A percentile compares a stretch with the other conserved stretches of the same genome.
phyloP scores from a whole-genome alignment of 1,284 basidiomycete species.

The Trichosporon asahii region DNA sequence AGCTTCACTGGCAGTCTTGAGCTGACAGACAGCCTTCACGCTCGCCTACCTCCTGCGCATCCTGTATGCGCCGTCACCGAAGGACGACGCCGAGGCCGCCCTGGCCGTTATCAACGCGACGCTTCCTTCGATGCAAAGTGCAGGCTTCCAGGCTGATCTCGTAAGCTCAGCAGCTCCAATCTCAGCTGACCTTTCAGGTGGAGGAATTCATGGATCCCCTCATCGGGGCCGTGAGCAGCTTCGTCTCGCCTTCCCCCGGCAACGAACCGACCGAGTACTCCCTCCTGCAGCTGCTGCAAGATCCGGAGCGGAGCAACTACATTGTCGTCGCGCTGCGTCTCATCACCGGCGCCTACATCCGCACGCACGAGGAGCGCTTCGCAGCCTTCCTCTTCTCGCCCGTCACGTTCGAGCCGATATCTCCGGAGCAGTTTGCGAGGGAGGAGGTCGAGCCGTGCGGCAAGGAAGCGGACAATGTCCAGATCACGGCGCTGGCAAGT shows the following conservation, averaged over 20 bases:
- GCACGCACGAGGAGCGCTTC: constrained; percentile 62
- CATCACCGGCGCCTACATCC: constrained; percentile 76
- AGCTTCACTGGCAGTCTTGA: constrained; percentile 27
- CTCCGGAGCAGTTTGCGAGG: constrained; percentile 66
- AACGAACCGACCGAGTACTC: constrained; percentile 49
- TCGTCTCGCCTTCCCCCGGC: constrained; percentile 33
- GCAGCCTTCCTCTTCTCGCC: constrained; percentile 72
- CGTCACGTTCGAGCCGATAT: constrained; percentile 61
- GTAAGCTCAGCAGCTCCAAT: background rate
- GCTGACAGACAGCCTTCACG: constrained; percentile 58
- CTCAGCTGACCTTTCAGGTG: constrained; percentile 29
- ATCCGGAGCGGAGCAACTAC: constrained; percentile 46
- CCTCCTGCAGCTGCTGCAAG: constrained; percentile 44
- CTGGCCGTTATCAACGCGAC: constrained; percentile 60
- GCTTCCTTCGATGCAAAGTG: constrained; percentile 58
- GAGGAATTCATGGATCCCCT: constrained; percentile 48
- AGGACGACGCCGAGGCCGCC: constrained; percentile 57
- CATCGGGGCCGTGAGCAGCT: constrained; percentile 33
- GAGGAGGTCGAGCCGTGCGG: constrained; percentile 73
- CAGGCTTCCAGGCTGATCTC: constrained; percentile 65
- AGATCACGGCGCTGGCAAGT: constrained; percentile 72
- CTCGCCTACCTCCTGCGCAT: constrained; percentile 65
- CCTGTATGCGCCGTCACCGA: constrained; percentile 54
- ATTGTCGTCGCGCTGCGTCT: constrained; percentile 61
- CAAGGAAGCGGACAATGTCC: constrained; percentile 84